Evolutionary conservation across 2,329 filamentous ascomycete genomes (phyloP).

Genomic region (Gliomastix tumulicola): DNA sequence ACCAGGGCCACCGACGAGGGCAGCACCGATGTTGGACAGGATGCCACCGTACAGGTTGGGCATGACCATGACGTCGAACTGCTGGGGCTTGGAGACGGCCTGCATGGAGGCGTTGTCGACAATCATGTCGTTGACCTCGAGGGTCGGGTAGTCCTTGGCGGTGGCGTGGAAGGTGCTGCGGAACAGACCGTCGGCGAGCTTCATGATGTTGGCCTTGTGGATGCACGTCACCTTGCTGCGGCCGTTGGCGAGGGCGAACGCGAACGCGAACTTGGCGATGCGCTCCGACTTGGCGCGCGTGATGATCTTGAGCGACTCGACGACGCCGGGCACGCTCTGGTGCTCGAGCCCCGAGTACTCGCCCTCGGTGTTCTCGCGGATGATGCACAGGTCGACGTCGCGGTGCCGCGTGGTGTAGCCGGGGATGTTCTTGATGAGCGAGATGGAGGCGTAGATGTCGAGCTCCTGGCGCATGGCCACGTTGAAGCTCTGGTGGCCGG

Average conservation of each 20-base stretch:
- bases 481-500: conserved; percentile 99
- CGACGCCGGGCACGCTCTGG: conserved; percentile 91
- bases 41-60: conserved; percentile 99
- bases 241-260: conserved; percentile 97
- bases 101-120: conserved; percentile 99
- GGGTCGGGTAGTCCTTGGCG: conserved; percentile 88
- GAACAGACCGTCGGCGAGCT: conserved; percentile 98
- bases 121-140: conserved; percentile 99
- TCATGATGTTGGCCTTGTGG: conserved; percentile 99
- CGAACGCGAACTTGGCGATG: conserved; percentile 97
- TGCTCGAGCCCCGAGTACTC: conserved; percentile 99
- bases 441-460: conserved; percentile 98
- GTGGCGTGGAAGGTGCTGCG: conserved; percentile 92
- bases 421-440: conserved; percentile 98
- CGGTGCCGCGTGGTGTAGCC: conserved; percentile 97
- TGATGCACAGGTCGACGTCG: conserved; percentile 96
- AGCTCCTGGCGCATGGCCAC: conserved; percentile 98
- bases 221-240: conserved; percentile 99
- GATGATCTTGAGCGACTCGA: conserved; percentile 99
- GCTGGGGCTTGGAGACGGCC: conserved; percentile 90
- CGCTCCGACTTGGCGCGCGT: conserved; percentile 98
- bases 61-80: conserved; percentile 99
- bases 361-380: conserved; percentile 99
- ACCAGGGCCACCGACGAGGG: conserved; percentile 92
- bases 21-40: conserved; percentile 96